Percentiles rank a stretch among this genome's conserved stretches.
Evolutionary conservation across 495 filamentous ascomycete genomes (phyloP).

Genomic region (Neurospora discreta): DNA sequence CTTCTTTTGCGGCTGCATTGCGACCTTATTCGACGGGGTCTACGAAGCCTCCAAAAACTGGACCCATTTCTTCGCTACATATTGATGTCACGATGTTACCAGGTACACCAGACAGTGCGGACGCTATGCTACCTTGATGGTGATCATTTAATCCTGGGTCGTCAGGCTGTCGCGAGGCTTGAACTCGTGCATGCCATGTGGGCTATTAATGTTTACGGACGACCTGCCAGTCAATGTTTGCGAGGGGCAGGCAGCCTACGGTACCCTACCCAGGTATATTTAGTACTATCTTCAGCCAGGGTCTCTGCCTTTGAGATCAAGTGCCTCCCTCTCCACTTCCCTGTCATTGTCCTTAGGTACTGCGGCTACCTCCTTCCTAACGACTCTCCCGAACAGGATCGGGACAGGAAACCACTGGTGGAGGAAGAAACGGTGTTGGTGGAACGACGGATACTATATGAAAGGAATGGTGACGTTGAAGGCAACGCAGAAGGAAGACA

Average conservation of each 20-base stretch:
- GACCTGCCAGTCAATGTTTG: neutral
- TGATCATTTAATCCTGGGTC: neutral
- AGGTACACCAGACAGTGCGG: neutral
- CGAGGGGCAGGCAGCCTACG: too few relatives aligned
- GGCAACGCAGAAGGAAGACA: neutral
- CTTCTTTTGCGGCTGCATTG: neutral
- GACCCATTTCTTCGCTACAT: neutral
- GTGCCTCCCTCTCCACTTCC: neutral
- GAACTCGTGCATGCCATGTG: neutral
- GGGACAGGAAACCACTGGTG: slow-evolving; percentile 18
- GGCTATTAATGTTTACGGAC: neutral
- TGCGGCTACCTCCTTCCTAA: slow-evolving; percentile 17
- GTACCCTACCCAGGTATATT: neutral
- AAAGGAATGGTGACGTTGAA: neutral
- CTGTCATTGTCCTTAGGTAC: neutral
- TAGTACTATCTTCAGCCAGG: neutral
- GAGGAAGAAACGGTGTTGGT: neutral
- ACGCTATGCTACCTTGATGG: neutral
- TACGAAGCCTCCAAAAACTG: neutral
- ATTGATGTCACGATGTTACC: neutral
- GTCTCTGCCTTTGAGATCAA: neutral
- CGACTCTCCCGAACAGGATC: slow-evolving; percentile 15
- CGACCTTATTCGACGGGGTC: neutral
- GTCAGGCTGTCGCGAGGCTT: neutral
- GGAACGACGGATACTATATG: neutral